Percentiles rank a stretch among this genome's conserved stretches.
phyloP scores from a whole-genome alignment of 2,329 filamentous ascomycete genomes.

The Neonectria neomacrospora region DNA sequence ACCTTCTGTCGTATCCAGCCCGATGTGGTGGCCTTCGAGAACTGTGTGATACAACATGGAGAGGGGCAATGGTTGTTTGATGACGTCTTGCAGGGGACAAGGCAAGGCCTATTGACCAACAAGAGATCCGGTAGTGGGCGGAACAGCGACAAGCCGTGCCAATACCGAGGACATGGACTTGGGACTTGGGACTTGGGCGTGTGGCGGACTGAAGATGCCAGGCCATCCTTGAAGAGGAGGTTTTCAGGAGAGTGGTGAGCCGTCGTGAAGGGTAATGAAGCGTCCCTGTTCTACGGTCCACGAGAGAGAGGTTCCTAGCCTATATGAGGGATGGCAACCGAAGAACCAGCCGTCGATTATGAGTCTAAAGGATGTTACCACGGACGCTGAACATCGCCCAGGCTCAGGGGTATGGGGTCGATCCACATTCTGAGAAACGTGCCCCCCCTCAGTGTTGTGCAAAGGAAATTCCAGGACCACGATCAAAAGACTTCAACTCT shows the following conservation, averaged over 20 bases:
- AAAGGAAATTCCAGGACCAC: conserved; percentile 39
- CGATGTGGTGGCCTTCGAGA: conserved; percentile 12
- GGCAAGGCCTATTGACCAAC: conserved; percentile 26
- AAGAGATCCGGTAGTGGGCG: conserved; percentile 26
- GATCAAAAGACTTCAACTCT: conserved; percentile 32
- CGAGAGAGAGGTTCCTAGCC: conserved; percentile 19
- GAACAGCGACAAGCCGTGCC: conserved; percentile 33
- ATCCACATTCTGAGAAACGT: conserved; percentile 40
- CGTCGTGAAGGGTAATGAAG: conserved; percentile 23
- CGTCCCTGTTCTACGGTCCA: conserved; percentile 16
- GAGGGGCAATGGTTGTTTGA: conserved; percentile 26
- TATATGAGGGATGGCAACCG: conserved; percentile 24
- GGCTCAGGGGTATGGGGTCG: conserved; percentile 34
- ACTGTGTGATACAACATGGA: conserved; percentile 26
- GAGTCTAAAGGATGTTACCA: conserved; percentile 28
- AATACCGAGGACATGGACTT: conserved; percentile 47
- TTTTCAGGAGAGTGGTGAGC: conserved; percentile 19
- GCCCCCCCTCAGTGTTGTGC: conserved; percentile 34
- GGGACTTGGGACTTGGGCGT: conserved; percentile 35
- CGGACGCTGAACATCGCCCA: conserved; percentile 31
- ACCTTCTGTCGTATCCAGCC: conserved; percentile 24
- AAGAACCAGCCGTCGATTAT: conserved; percentile 17
- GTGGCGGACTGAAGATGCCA: conserved; percentile 31
- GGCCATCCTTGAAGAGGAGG: conserved; percentile 21
- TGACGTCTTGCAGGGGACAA: conserved; percentile 30